Percentiles rank a stretch among this genome's conserved stretches.
phyloP scores from a whole-genome alignment of 352 stramenopile species.

The Pythium phragmiticola region DNA sequence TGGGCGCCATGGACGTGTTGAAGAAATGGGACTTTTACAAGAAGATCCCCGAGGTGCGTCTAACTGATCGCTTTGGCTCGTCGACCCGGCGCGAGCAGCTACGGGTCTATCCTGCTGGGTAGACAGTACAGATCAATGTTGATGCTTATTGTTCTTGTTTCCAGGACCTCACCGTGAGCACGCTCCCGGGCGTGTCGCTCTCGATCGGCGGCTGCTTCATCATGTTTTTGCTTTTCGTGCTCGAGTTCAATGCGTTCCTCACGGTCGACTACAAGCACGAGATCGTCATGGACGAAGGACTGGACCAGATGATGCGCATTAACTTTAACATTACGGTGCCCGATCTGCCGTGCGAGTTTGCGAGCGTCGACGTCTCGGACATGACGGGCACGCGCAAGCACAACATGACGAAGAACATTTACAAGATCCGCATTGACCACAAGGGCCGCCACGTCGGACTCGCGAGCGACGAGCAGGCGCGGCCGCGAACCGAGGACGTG shows the following conservation, averaged over 20 bases:
- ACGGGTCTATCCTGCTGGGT: neutral
- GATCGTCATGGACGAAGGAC: constrained; percentile 87
- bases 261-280: constrained; percentile 87
- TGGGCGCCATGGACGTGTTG: constrained; percentile 85
- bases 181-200: constrained; percentile 79
- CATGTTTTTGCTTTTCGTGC: constrained; percentile 89
- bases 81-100: neutral
- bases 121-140: constrained; percentile 12
- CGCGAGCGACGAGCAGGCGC: constrained; percentile 87
- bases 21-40: constrained; percentile 93
- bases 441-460: constrained; percentile 83
- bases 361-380: constrained; percentile 96
- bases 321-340: constrained; percentile 99
- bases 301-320: constrained; percentile 89
- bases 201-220: constrained; percentile 85
- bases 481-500: constrained; percentile 70
- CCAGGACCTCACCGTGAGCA: constrained; percentile 86
- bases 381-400: constrained; percentile 96
- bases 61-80: neutral
- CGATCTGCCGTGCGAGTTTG: constrained; percentile 97
- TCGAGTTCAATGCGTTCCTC: constrained; percentile 89
- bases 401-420: constrained; percentile 99
- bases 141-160: constrained; percentile 8
- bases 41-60: constrained; percentile 85
- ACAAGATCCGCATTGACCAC: constrained; percentile 92